Evolutionary conservation across 257 asterid genomes (phyloP), one percentile per base, ranked within the genome.

Genomic region (Datura wrightii): DNA sequence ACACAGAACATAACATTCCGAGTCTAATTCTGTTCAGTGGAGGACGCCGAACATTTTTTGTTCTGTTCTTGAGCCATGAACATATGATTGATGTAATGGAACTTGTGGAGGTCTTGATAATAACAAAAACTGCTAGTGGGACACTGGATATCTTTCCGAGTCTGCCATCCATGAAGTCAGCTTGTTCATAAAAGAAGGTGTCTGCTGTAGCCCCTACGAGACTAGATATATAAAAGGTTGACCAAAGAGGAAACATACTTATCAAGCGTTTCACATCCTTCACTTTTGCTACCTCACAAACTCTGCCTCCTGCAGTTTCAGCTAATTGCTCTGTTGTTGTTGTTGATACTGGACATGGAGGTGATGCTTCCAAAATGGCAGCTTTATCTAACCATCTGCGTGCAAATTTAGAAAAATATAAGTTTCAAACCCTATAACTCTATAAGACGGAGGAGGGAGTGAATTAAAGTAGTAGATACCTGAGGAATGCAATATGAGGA

Each of bases 301-400:
- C 7, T 14, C 39, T 53, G 44, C 54, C 54, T 46, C 78, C 3
- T 7, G 36, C 24, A 2, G 8, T 37, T 79, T 79, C 83, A 15
- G 24, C 31, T 56, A 11, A 34, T 50, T 55, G n/a, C n/a, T n/a
- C n/a, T n/a, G n/a, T 54, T 8, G 2, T 3, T 39, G 42, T 39
- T 39, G 31, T 59, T 59, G 66, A 3, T 55, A 53, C 9, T 31
- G 15, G 62, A 34, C 82, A 19, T 34, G 37, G 4, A 13, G 36
- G 42, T 15, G 54, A 36, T 5, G 37, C 11, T 36, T 79, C 67
- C 44, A 46, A 8, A 24, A 83, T 60, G 80, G 85, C 83, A 3
- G 89, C 87, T 86, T 46, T 84, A 56, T 84, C 89, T 53, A 86
- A 80, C 87, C 89, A 86, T 60, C 84, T 86, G 65, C 34, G 42